These are phyloP conservation scores for Stemphylium vesicarium DNA, from an alignment of 2,329 filamentous ascomycete species.

Conservation along the genomic window DNA sequence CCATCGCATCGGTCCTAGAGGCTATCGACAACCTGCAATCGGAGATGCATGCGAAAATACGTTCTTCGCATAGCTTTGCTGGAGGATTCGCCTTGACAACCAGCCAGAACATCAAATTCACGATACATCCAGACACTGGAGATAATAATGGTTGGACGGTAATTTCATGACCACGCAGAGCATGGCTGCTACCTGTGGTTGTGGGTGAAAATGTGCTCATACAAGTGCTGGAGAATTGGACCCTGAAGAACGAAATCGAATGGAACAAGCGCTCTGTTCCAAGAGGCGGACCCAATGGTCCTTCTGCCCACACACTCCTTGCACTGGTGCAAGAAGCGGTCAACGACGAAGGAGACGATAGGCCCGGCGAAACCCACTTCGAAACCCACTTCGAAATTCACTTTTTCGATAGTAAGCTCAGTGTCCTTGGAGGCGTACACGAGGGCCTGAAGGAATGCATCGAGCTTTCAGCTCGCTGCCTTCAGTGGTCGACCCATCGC, in stretches of 20 bases:
- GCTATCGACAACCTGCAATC: neutral
- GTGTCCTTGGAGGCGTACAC: neutral
- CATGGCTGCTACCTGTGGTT: conserved; percentile 1
- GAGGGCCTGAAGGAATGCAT: neutral
- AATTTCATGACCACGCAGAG: conserved; percentile 3
- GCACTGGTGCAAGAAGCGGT: neutral
- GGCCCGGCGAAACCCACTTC: neutral
- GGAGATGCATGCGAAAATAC: neutral
- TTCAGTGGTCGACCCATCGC: neutral
- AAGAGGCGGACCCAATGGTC: neutral
- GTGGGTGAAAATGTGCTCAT: neutral
- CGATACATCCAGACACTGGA: neutral
- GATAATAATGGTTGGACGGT: neutral
- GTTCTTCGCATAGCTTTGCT: neutral
- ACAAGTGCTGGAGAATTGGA: neutral
- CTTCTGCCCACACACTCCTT: neutral
- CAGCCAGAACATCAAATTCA: neutral
- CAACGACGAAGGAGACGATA: neutral
- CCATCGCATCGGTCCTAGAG: neutral
- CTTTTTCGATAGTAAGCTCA: neutral
- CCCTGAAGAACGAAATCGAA: neutral
- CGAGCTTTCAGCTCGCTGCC: neutral
- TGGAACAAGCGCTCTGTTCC: neutral
- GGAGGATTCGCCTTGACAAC: conserved; percentile 1
- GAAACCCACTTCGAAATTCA: neutral